phyloP scores from a whole-genome alignment of 371 early-diverging fungal genomes.

The Rhizomucor miehei region DNA sequence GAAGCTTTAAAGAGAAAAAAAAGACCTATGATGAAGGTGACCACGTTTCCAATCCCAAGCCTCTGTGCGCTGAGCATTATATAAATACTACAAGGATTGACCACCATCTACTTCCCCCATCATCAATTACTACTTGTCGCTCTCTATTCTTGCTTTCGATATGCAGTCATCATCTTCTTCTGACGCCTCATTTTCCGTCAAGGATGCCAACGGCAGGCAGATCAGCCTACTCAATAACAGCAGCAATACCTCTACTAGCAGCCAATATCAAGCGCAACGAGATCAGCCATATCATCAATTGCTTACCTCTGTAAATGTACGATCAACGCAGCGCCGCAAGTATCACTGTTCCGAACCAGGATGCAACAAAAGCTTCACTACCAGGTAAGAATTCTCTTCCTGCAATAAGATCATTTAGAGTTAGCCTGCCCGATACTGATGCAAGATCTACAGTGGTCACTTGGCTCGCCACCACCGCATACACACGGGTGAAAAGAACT shows the following conservation, averaged over 20 bases:
- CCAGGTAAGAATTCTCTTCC: slow-evolving; percentile 39
- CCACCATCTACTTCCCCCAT: neutral
- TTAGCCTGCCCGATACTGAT: neutral
- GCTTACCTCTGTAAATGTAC: too few species aligned
- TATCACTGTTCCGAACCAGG: slow-evolving; percentile 54
- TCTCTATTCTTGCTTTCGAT: neutral
- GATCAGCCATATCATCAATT: too few species aligned
- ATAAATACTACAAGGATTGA: neutral
- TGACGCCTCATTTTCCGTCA: neutral
- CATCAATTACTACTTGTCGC: neutral
- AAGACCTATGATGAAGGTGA: neutral
- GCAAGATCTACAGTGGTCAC: slow-evolving; percentile 57
- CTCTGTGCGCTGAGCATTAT: neutral
- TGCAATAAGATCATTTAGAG: neutral
- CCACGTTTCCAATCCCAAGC: neutral
- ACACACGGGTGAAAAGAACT: slow-evolving; percentile 90
- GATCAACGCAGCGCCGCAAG: slow-evolving; percentile 33
- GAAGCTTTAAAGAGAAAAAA: neutral
- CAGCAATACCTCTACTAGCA: neutral
- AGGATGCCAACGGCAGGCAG: slow-evolving; percentile 5
- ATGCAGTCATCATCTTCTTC: neutral
- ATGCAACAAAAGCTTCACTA: slow-evolving; percentile 61
- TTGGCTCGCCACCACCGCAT: slow-evolving; percentile 85
- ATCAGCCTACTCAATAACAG: slow-evolving; percentile 5
- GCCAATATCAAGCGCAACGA: neutral